A percentile compares a stretch with the other conserved stretches of the same genome.
These are phyloP conservation scores for Onygenales sp. DNA, from an alignment of 2,329 filamentous ascomycete genomes.

Conservation along the genomic window DNA sequence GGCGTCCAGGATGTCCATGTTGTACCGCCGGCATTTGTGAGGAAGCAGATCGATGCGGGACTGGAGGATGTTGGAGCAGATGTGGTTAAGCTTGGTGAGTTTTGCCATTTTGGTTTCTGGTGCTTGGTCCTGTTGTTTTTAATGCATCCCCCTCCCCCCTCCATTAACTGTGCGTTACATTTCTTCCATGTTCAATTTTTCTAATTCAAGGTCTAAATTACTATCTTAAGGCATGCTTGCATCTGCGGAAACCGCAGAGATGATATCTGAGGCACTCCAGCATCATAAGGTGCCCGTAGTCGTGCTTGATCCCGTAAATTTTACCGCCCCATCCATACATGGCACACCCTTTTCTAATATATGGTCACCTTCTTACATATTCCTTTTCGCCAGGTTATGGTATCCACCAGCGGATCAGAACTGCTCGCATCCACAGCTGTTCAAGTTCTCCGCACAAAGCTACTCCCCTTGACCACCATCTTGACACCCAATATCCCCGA, in stretches of 20 bases:
- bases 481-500: constrained; percentile 42
- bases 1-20: constrained; percentile 75
- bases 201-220: neutral
- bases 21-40: constrained; percentile 67
- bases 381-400: constrained; percentile 62
- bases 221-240: constrained; percentile 64
- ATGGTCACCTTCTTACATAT: constrained; percentile 8
- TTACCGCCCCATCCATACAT: neutral
- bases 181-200: neutral
- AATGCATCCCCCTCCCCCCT: neutral
- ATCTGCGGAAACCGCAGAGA: constrained; percentile 57
- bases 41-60: constrained; percentile 75
- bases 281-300: constrained; percentile 48
- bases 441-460: constrained; percentile 26
- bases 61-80: constrained; percentile 77
- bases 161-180: neutral
- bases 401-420: constrained; percentile 44
- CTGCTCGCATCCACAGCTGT: constrained; percentile 36
- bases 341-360: neutral
- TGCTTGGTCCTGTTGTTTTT: neutral
- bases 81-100: constrained; percentile 80
- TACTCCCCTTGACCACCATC: constrained; percentile 36
- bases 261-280: constrained; percentile 56
- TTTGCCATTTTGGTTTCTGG: neutral
- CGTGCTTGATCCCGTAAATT: constrained; percentile 65